These are phyloP conservation scores for Dimargaris cristalligena DNA, from an alignment of 192 early-diverging fungal species.

Conservation along the genomic window DNA sequence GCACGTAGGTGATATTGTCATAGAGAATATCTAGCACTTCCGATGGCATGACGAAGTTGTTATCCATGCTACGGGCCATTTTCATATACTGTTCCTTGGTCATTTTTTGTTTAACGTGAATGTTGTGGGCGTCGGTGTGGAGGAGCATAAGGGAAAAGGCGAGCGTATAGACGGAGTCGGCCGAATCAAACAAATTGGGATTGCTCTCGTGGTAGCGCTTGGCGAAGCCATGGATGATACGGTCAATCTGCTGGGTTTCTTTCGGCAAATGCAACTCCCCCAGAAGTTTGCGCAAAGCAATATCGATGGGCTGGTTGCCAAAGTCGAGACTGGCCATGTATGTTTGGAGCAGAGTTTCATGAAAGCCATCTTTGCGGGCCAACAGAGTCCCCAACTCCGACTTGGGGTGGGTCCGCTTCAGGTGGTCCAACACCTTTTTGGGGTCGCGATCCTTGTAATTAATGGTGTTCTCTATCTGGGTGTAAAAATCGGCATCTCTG, in stretches of 20 bases:
- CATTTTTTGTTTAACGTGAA: conserved; percentile 62
- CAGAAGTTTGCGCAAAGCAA: conserved; percentile 53
- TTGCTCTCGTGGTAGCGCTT: conserved; percentile 53
- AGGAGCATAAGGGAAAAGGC: conserved; percentile 68
- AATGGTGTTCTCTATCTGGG: conserved; percentile 8
- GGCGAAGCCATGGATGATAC: conserved; percentile 57
- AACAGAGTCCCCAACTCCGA: conserved; percentile 32
- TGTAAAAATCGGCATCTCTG: conserved; percentile 10
- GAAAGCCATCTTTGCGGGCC: conserved; percentile 35
- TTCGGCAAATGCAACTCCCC: conserved; percentile 54
- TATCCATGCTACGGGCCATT: conserved; percentile 51
- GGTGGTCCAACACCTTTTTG: conserved; percentile 23
- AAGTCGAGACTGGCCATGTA: conserved; percentile 48
- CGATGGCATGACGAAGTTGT: conserved; percentile 37
- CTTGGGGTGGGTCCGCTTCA: conserved; percentile 29
- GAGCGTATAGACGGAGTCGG: conserved; percentile 54
- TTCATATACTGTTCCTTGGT: conserved; percentile 60
- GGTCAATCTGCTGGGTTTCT: conserved; percentile 74
- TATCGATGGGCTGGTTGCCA: conserved; percentile 40
- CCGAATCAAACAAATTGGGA: conserved; percentile 36
- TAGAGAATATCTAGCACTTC: conserved; percentile 55
- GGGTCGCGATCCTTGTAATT: conserved; percentile 19
- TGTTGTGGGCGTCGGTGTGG: conserved; percentile 78
- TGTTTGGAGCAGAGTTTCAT: conserved; percentile 33
- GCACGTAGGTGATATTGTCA: conserved; percentile 27